These are phyloP conservation scores for Schoenoplectus tabernaemontani DNA, from an alignment of 202 grass and related monocot genomes.

Conservation along the genomic window DNA sequence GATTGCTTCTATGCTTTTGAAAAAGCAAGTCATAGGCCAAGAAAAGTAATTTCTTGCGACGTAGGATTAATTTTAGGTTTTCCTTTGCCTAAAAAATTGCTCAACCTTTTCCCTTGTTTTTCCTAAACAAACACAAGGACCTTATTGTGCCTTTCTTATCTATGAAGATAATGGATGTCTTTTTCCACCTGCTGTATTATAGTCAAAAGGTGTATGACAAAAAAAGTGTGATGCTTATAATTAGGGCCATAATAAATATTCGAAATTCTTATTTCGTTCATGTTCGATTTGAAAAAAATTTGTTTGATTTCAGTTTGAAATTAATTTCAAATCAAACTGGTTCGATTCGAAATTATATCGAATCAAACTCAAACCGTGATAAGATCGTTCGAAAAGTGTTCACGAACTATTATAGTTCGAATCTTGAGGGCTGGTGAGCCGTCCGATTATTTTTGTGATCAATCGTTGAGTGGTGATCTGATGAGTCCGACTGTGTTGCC, in stretches of 20 bases:
- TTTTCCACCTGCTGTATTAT: neutral
- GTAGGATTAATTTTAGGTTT: slow-evolving; percentile 5
- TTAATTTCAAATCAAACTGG: too few species aligned
- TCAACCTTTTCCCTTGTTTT: slow-evolving; percentile 1
- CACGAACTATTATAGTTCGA: too few species aligned
- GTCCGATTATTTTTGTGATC: too few species aligned
- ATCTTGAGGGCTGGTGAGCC: too few species aligned
- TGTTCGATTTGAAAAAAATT: too few species aligned
- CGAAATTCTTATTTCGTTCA: too few species aligned
- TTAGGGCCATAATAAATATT: neutral
- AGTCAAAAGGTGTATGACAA: slow-evolving; percentile 15
- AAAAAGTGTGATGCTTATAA: neutral
- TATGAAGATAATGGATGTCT: neutral
- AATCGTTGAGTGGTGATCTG: too few species aligned
- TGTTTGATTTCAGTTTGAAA: too few species aligned
- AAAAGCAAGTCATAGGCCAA: neutral
- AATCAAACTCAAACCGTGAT: too few species aligned
- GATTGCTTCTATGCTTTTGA: neutral
- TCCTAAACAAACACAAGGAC: neutral
- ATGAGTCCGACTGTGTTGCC: too few species aligned
- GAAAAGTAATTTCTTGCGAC: neutral
- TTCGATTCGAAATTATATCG: too few species aligned
- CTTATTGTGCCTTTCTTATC: slow-evolving; percentile 17
- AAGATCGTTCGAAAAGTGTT: too few species aligned
- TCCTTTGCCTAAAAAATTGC: neutral